Evolutionary conservation across 2,329 filamentous ascomycete genomes (phyloP).

Genomic region (Colletotrichum tropicicola): DNA sequence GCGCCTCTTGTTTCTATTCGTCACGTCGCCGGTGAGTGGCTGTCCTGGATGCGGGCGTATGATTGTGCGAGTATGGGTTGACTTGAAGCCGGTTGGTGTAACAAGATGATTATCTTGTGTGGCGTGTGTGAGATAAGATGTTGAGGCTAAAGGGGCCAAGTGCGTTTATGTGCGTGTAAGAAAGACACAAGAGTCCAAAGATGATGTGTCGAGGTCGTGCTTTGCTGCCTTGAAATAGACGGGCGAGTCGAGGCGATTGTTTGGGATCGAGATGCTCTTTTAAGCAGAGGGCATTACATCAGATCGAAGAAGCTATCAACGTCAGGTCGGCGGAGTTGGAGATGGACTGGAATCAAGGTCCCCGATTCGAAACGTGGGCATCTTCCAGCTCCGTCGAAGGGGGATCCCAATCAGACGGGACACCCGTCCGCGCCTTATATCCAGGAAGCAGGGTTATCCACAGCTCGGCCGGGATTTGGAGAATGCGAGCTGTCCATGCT

Average conservation of each 20-base stretch:
- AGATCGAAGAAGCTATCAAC: conserved; percentile 8
- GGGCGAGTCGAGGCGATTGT: background rate
- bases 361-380: conserved; percentile 21
- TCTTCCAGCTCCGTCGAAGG: background rate
- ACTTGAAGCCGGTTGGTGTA: background rate
- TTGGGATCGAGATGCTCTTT: conserved; percentile 4
- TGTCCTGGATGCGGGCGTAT: background rate
- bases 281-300: conserved; percentile 6
- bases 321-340: conserved; percentile 19
- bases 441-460: conserved; percentile 11
- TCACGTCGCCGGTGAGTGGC: no score
- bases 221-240: background rate
- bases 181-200: background rate
- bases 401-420: conserved; percentile 3
- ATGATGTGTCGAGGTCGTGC: background rate
- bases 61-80: background rate
- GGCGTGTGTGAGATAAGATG: background rate
- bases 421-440: conserved; percentile 9
- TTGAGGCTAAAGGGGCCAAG: background rate
- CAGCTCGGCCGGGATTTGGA: conserved; percentile 5
- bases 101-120: background rate
- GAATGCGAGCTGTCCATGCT: conserved; percentile 10
- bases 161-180: background rate
- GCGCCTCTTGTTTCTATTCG: conserved; percentile 10
- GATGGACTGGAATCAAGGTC: conserved; percentile 9